Evolutionary conservation across 1,284 basidiomycete genomes (phyloP), one percentile per base, ranked within the genome.

Genomic region (Termitomyces sp.): DNA sequence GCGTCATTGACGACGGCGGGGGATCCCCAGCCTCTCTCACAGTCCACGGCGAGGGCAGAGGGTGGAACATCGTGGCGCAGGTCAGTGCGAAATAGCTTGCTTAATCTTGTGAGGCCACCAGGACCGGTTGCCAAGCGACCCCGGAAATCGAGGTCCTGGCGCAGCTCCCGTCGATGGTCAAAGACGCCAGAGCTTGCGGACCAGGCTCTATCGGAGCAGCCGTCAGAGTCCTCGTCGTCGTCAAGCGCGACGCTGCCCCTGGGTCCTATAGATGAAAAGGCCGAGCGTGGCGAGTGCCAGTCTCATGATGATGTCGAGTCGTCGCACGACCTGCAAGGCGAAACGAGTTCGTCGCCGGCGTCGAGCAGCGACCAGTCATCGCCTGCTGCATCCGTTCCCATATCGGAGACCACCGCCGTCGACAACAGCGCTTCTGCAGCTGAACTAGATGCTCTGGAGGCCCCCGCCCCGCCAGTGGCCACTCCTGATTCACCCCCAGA

Each of bases 111-210:
- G 28, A 70, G 67, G 53, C 68, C 70, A 0, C 58, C 54, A 5
- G 34, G 47, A 17, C 41, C 53, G n/a, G 41, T 61, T 26, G 62
- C 52, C 42, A 61, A 58, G 39, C 47, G 45, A 36, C 41, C 61
- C 5, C 55, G 61, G 17, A 45, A 47, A 39, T 61, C 64, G 39
- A 64, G 54, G 53, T 65, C 68, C 33, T 69, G 68, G 71, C 64
- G 68, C 31, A 59, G 62, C 47, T 68, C 68, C 1, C 67, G 65
- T 53, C 67, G 70, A 30, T 70, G 65, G 67, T 69, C 67, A n/a
- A 70, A 66, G 55, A 57, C 66, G 6, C 63, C 67, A 31, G 60
- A 62, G 24, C 51, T 49, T 42, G 17, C 47, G 13, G 36, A 59
- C 30, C 45, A 43, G 8, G 6, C 53, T 7, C 38, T 48, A 10